Evolutionary conservation across 306 rosid genomes (phyloP), one percentile per base, ranked within the genome.

Genomic region (Lotus japonicus): DNA sequence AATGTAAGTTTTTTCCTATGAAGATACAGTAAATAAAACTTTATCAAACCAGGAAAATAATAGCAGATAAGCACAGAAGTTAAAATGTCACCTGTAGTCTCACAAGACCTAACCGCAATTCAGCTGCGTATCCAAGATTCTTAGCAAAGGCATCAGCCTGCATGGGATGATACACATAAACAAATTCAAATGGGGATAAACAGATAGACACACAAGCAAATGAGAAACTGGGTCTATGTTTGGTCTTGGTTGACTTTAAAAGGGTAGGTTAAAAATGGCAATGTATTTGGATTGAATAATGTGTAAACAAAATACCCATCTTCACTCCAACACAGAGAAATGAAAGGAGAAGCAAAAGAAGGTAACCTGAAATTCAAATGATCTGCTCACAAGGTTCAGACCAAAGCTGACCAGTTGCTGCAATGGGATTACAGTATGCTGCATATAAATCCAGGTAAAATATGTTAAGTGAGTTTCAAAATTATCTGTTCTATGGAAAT

Each of bases 361-460:
- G 62, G 33, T 66, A 63, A 86, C 98, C 98, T 92, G 98, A 76
- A 92, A 92, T 72, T 92, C 97, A 63, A 90, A 90, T 64, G 98
- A 84, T 59, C 94, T 79, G 91, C 97, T 90, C 71, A 92, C 89
- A 73, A 90, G 96, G 79, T 90, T 92, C 62, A 90, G 84, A 78
- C 85, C 97, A 82, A 92, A 90, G 87, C 90, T 90, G 44, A 88
- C 92, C 7, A 90, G 75, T 84, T 92, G 97, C 78, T 90, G 98
- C 68, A 88, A 81, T 35, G 96, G 96, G 70, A 88, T 90, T 41
- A 92, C 96, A 58, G 96, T 86, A 59, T 90, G 98, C 96, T 90
- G 90, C 82, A 86, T 72, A 72, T 19, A 49, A 78, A 74, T 54
- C 55, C 65, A 79, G 64, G 43, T 73, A 28, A 60, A 31, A 64